Base-by-base conservation (phyloP, 106 monocot species). In the Gastrodia elata region DNA sequence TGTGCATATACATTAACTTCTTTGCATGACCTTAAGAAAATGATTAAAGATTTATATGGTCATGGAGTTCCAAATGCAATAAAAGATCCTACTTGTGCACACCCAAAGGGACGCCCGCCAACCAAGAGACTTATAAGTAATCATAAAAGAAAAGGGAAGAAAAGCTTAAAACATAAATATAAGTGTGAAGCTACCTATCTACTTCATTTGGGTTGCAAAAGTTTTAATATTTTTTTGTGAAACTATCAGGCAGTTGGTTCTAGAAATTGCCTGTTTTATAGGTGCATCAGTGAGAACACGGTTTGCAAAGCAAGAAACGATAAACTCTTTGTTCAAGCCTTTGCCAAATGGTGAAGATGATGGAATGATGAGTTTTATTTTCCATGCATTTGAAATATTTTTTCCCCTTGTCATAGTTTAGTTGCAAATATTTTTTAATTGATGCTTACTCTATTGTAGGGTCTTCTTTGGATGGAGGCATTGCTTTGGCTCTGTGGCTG, bases 261-360 rank as follows among this genome's bases (percentile, higher is more conserved):
- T 28, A 87, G 93, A 77, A 39, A 74, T 27, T 90, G 89, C 89
- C 93, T 90, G 11, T 49, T 83, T 70, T 90, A 87, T 16, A 76
- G 82, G 56, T 93, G 93, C 93, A 71, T 81, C 85, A 61, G 93
- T 90, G 36, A 84, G 89, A 74, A 83, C 87, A 64, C 93, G 90
- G 57, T 78, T 90, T 13, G 80, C 89, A 49, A 93, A 86, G 74
- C 25, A 80, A 24, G 93, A 90, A 77, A 83, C 90, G 87, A 87
- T 93, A 39, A 83, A 93, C 71, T 82, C 81, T 41, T 74, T 93
- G 25, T 90, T 80, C 27, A 89, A 90, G 72, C 85, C 87, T 6
- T 38, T 67, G 52, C 75, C 77, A 38, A 68, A 87, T 78, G 85
- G 87, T 74, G 41, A 75, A 20, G 89, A 93, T 87, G 86, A 82